Evolutionary conservation across 345 rosid species (phyloP).

Genomic region (Corchorus capsularis): DNA sequence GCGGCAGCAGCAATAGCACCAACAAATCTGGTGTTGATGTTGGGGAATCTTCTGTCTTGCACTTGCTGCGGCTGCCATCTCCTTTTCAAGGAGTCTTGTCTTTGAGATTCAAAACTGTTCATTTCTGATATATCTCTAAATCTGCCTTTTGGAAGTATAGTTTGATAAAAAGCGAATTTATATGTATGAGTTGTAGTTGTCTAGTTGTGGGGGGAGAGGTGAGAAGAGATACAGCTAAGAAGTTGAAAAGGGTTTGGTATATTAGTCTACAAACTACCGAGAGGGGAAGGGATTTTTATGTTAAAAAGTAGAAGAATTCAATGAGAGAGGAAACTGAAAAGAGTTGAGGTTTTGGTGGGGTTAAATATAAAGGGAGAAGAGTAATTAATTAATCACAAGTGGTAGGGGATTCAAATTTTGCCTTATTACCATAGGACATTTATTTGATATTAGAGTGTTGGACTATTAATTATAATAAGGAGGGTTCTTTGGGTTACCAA

Average conservation of each 20-base stretch:
- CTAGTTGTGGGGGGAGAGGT: not conserved
- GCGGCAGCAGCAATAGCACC: not conserved
- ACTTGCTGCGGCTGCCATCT: conserved; percentile 26
- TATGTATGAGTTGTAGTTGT: not conserved
- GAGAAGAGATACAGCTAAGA: conserved; percentile 10
- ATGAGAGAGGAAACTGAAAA: conserved; percentile 13
- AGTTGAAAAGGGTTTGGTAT: conserved; percentile 33
- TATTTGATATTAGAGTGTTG: too few species aligned
- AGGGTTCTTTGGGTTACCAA: too few species aligned
- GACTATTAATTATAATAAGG: too few species aligned
- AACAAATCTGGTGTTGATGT: conserved; percentile 16
- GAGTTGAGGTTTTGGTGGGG: conserved; percentile 31
- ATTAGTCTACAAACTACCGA: not conserved
- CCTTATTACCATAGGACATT: not conserved
- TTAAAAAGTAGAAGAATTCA: conserved; percentile 9
- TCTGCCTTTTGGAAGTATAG: not conserved
- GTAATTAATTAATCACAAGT: not conserved
- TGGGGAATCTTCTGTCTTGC: conserved; percentile 38
- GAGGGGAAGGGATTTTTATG: not conserved
- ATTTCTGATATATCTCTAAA: conserved; percentile 8
- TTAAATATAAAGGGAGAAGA: conserved; percentile 18
- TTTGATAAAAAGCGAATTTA: not conserved
- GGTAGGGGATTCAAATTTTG: conserved; percentile 22
- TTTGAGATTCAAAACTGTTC: conserved; percentile 52
- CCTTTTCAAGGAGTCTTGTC: conserved; percentile 51